Evolutionary conservation across 768 basidiomycete genomes (phyloP).

Genomic region (Suillus decipiens): DNA sequence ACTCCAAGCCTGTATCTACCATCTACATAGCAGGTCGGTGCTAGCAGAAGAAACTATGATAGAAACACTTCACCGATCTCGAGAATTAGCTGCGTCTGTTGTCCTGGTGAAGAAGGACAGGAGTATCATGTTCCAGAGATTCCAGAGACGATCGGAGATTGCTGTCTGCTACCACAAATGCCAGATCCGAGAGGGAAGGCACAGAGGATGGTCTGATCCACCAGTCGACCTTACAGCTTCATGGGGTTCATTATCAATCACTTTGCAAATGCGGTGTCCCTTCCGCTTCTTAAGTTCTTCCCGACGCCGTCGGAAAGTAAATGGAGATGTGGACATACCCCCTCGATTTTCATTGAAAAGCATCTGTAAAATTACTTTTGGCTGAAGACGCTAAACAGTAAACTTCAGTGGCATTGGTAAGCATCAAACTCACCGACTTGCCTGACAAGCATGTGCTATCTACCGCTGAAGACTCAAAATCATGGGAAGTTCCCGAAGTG

Average conservation of each 20-base stretch:
- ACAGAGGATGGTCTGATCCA: background rate
- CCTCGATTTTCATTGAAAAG: background rate
- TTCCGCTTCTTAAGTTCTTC: background rate
- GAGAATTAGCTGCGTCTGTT: background rate
- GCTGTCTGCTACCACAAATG: background rate
- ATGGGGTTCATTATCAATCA: background rate
- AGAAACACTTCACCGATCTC: background rate
- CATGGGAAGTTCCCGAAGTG: background rate
- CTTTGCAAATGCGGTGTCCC: background rate
- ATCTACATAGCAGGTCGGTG: background rate
- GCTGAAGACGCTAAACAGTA: background rate
- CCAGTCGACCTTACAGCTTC: background rate
- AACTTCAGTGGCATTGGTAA: background rate
- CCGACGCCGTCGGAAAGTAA: background rate
- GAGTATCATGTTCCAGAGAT: background rate
- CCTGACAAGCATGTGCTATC: background rate
- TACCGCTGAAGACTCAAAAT: background rate
- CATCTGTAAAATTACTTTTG: background rate
- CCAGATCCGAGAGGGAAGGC: background rate
- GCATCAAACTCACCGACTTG: background rate
- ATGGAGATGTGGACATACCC: background rate
- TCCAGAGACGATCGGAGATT: background rate
- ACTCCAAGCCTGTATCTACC: background rate
- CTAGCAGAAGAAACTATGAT: background rate
- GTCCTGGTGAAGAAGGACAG: background rate